Conservation (phyloP, 768 basidiomycete species). For the Boletales sp. region DNA sequence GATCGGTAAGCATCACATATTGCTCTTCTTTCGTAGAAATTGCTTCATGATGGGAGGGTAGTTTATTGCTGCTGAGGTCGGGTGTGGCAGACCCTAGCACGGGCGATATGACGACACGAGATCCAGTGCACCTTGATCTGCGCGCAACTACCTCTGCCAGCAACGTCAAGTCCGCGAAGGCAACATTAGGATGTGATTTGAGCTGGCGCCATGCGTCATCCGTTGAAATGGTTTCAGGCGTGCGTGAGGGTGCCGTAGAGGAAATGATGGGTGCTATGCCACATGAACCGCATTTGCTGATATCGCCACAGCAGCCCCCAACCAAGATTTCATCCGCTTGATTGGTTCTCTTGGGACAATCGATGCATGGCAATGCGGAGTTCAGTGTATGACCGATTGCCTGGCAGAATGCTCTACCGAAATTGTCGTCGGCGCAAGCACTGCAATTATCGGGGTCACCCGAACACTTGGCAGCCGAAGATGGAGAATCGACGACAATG, state of each 20-base stretch:
- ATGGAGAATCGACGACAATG: constrained; percentile 26
- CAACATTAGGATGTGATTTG: constrained; percentile 85
- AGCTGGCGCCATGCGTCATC: constrained; percentile 82
- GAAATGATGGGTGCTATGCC: constrained; percentile 30
- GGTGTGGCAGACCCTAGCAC: constrained; percentile 47
- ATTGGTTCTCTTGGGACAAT: constrained; percentile 46
- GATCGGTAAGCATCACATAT: constrained; percentile 49
- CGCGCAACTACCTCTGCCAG: constrained; percentile 89
- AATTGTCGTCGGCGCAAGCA: constrained; percentile 82
- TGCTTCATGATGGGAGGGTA: constrained; percentile 9
- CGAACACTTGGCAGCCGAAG: constrained; percentile 52
- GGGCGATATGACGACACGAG: constrained; percentile 58
- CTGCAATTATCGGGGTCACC: constrained; percentile 85
- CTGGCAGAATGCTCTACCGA: constrained; percentile 84
- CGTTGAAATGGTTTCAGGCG: constrained; percentile 63
- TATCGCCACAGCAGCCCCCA: constrained; percentile 38
- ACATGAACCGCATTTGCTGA: constrained; percentile 28
- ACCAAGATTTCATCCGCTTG: constrained; percentile 25
- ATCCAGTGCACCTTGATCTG: constrained; percentile 72
- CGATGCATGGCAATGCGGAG: constrained; percentile 46
- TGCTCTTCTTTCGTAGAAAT: constrained; percentile 24
- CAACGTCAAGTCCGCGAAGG: constrained; percentile 77
- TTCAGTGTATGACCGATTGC: constrained; percentile 65
- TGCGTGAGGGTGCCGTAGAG: constrained; percentile 16
- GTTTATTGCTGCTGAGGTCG: constrained; percentile 32